A percentile compares a stretch with the other conserved stretches of the same genome.
Conservation (phyloP, 768 basidiomycete species). For the Boletus huronensis region DNA sequence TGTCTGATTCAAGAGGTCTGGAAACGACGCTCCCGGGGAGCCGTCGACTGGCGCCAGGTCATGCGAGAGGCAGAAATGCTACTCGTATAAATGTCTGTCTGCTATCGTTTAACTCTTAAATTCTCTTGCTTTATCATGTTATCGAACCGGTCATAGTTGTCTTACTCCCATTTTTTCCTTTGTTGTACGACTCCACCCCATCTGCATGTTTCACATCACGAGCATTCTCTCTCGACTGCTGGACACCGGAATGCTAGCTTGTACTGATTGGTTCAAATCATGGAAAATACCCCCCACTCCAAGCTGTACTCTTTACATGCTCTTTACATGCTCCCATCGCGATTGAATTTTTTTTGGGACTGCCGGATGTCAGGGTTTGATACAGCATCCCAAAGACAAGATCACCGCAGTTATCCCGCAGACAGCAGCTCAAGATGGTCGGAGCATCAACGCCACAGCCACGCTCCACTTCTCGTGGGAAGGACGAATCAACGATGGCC, state of each 20-base stretch:
- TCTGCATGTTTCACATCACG: slow-evolving; percentile 8
- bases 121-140: slow-evolving; percentile 5
- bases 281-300: slow-evolving; percentile 21
- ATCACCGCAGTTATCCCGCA: not conserved
- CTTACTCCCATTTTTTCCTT: not conserved
- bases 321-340: slow-evolving; percentile 1
- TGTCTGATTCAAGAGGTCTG: slow-evolving; percentile 58
- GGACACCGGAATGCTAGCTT: slow-evolving; percentile 18
- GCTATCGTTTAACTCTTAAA: not conserved
- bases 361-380: not conserved
- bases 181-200: slow-evolving; percentile 12
- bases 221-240: slow-evolving; percentile 16
- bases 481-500: not conserved
- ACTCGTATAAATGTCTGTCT: slow-evolving; percentile 45
- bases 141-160: not conserved
- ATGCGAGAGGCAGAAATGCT: slow-evolving; percentile 51
- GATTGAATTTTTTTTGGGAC: not conserved
- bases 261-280: slow-evolving; percentile 11
- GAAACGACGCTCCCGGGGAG: slow-evolving; percentile 38
- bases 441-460: slow-evolving; percentile 15
- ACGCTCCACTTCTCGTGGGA: slow-evolving; percentile 16
- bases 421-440: slow-evolving; percentile 1
- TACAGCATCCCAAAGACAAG: slow-evolving; percentile 2
- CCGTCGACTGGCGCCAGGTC: slow-evolving; percentile 61
- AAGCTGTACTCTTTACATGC: slow-evolving; percentile 21